Evolutionary conservation across 192 early-diverging fungal species (phyloP), one percentile per base, ranked within the genome.

Genomic region (Podila epigama): DNA sequence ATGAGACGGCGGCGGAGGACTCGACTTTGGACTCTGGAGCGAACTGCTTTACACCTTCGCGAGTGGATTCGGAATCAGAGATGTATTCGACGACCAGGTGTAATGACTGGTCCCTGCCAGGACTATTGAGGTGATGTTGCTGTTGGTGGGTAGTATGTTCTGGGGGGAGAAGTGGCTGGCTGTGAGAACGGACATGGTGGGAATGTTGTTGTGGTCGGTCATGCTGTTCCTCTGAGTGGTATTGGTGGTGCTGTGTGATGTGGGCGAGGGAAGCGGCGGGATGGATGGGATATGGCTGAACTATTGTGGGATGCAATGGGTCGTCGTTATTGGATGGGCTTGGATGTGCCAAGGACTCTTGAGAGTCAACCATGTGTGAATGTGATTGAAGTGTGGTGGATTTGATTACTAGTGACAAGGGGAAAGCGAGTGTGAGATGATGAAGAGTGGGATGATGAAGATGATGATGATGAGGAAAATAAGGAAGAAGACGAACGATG

Each of bases 111-210:
- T 67, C 41, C n/a, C n/a, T n/a, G n/a, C n/a, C n/a, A n/a, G n/a
- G n/a, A n/a, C n/a, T n/a, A n/a, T n/a, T n/a, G n/a, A n/a, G n/a
- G n/a, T n/a, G n/a, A 12, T 48, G 65, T 28, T 67, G 52, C 25
- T 60, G 58, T 13, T 60, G 60, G 3, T 62, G 60, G 25, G 16
- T 37, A 34, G 41, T n/a, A 4, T 68, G 66, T 13, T 68, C 66
- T 48, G 44, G 66, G 15, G 63, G 41, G 36, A 42, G 51, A 2
- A 22, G 20, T 8, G 66, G 57, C 3, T 68, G 56, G 27, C 50
- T 60, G 27, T 60, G 39, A 1, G 65, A 67, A 28, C 57, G 56
- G 18, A 51, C 5, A 37, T 68, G 57, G 15, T 51, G 29, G 27
- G n/a, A 13, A 9, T 56, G 54, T 34, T 25, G 18, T 32, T 36